phyloP scores from a whole-genome alignment of 768 basidiomycete genomes.

The Daedalea quercina region DNA sequence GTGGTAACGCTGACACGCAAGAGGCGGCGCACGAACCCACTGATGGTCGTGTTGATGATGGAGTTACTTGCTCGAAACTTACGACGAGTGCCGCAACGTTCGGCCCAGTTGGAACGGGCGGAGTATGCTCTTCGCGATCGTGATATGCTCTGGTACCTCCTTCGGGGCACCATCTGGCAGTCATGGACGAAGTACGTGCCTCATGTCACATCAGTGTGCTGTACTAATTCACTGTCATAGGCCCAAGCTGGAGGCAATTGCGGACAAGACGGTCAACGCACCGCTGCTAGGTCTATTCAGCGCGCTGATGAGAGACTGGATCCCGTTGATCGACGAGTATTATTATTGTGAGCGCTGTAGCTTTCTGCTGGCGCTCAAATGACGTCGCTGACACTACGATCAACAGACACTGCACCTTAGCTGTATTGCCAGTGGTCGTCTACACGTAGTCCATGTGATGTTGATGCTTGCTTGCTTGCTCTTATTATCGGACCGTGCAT shows the following conservation, averaged over 20 bases:
- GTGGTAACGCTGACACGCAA: slow-evolving; percentile 35
- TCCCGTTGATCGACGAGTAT: slow-evolving; percentile 84
- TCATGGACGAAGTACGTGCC: slow-evolving; percentile 56
- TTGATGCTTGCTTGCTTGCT: not conserved
- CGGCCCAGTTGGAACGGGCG: slow-evolving; percentile 57
- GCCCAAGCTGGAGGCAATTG: slow-evolving; percentile 67
- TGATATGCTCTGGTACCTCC: slow-evolving; percentile 76
- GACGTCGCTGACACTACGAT: not conserved
- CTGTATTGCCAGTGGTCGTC: not conserved
- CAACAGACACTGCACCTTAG: slow-evolving; percentile 41
- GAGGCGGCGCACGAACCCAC: slow-evolving; percentile 48
- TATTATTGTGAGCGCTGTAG: slow-evolving; percentile 62
- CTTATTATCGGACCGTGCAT: too few species aligned
- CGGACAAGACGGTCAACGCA: slow-evolving; percentile 42
- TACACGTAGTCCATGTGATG: not conserved
- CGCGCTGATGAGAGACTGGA: slow-evolving; percentile 75
- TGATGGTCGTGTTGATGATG: slow-evolving; percentile 57
- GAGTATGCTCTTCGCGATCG: slow-evolving; percentile 83
- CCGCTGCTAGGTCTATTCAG: slow-evolving; percentile 67
- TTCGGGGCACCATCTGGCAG: slow-evolving; percentile 84
- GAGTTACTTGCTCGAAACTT: slow-evolving; percentile 72
- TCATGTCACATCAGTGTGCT: not conserved
- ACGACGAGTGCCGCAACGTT: slow-evolving; percentile 57
- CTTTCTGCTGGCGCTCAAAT: not conserved
- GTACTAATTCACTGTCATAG: slow-evolving; percentile 29